Conservation (phyloP, 1,284 basidiomycete species). For the Ganoderma lucidum region DNA sequence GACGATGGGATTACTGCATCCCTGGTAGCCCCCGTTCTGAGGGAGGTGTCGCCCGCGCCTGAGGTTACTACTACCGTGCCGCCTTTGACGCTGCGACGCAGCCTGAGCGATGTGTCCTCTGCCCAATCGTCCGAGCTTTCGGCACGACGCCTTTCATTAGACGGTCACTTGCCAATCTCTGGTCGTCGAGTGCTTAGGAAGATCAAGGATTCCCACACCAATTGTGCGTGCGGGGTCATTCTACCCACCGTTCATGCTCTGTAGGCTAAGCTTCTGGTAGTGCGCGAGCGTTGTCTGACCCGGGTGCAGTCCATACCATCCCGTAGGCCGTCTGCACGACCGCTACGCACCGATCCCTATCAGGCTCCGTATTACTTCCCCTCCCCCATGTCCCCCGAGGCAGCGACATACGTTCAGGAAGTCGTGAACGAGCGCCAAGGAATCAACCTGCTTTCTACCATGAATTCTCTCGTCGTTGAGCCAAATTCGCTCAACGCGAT, state of each 20-base stretch:
- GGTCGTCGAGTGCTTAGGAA: conserved; percentile 21
- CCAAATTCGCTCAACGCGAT: not conserved
- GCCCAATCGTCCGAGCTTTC: conserved; percentile 17
- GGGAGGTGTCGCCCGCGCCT: not conserved
- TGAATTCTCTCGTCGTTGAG: not conserved
- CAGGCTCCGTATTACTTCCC: conserved; percentile 69
- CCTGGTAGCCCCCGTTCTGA: not conserved
- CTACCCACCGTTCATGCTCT: not conserved
- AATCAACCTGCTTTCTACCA: not conserved
- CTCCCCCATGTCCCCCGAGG: conserved; percentile 49
- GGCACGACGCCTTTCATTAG: conserved; percentile 6
- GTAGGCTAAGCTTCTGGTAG: not conserved
- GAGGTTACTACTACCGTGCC: not conserved
- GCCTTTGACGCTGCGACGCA: not conserved
- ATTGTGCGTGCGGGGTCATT: conserved; percentile 13
- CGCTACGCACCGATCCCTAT: conserved; percentile 63
- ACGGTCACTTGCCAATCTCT: conserved; percentile 14
- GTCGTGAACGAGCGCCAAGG: conserved; percentile 38
- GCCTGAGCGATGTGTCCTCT: conserved; percentile 17
- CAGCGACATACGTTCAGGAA: conserved; percentile 43
- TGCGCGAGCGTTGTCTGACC: conserved; percentile 28
- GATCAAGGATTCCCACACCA: conserved; percentile 19
- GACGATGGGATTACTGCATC: not conserved
- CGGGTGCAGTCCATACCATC: conserved; percentile 27
- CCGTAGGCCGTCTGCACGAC: conserved; percentile 20